A percentile compares a stretch with the other conserved stretches of the same genome.
phyloP scores from a whole-genome alignment of 2,329 filamentous ascomycete genomes.

The Aspergillus sp. region DNA sequence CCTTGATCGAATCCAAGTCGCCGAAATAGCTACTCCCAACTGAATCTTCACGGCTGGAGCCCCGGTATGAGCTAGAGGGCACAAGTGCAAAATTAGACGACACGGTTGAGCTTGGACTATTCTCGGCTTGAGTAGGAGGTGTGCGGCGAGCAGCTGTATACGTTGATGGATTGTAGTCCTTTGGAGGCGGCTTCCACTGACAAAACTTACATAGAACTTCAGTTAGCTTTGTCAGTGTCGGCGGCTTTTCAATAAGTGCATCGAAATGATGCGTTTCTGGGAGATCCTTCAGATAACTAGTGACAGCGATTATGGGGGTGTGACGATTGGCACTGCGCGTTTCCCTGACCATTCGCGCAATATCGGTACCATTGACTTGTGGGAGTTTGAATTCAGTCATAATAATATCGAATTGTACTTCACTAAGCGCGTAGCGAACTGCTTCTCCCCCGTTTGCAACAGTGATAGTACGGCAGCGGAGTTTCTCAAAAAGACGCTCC shows the following conservation, averaged over 20 bases:
- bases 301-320: slow-evolving; percentile 94
- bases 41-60: slow-evolving; percentile 82
- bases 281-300: slow-evolving; percentile 95
- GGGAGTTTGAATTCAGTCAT: slow-evolving; percentile 97
- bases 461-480: slow-evolving; percentile 90
- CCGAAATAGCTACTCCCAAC: slow-evolving; percentile 81
- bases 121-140: slow-evolving; percentile 60
- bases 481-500: slow-evolving; percentile 94
- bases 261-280: slow-evolving; percentile 96
- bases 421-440: slow-evolving; percentile 88
- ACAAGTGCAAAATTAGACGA: slow-evolving; percentile 70
- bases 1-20: slow-evolving; percentile 74
- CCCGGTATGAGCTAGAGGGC: slow-evolving; percentile 72
- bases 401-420: slow-evolving; percentile 98
- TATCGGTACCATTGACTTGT: slow-evolving; percentile 90
- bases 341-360: slow-evolving; percentile 95
- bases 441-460: slow-evolving; percentile 89
- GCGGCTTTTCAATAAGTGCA: slow-evolving; percentile 92
- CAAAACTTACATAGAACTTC: slow-evolving; percentile 86
- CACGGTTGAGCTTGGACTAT: slow-evolving; percentile 80
- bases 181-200: slow-evolving; percentile 83
- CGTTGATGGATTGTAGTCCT: slow-evolving; percentile 58
- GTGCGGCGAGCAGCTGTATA: slow-evolving; percentile 65
- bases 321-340: slow-evolving; percentile 93
- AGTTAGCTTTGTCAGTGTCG: slow-evolving; percentile 84